phyloP scores from a whole-genome alignment of 306 rosid species.

The Purshia tridentata region DNA sequence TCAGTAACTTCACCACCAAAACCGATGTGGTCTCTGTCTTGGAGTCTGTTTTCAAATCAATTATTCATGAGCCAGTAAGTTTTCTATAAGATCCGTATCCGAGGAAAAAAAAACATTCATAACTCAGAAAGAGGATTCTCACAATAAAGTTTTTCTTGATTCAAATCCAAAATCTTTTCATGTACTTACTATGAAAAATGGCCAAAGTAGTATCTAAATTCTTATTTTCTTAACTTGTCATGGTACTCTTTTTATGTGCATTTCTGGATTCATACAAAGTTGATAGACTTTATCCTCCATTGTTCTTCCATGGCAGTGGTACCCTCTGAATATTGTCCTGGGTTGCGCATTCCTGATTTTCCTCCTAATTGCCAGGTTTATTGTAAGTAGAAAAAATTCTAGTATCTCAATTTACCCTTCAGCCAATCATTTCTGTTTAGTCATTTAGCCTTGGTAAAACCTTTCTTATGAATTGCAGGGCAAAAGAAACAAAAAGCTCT shows the following conservation, averaged over 20 bases:
- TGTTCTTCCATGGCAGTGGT: slow-evolving; percentile 50
- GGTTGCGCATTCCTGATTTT: slow-evolving; percentile 70
- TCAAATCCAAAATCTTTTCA: neutral
- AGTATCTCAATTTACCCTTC: neutral
- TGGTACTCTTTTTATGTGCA: neutral
- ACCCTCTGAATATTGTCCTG: slow-evolving; percentile 55
- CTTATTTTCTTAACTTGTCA: neutral
- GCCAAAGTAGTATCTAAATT: neutral
- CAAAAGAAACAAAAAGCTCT: slow-evolving; percentile 65
- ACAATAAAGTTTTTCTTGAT: neutral
- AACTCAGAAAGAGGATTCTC: neutral
- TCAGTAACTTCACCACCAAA: slow-evolving; percentile 61
- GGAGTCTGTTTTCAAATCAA: slow-evolving; percentile 48
- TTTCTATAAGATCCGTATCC: neutral
- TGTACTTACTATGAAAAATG: neutral
- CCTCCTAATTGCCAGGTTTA: slow-evolving; percentile 54
- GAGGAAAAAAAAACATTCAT: neutral
- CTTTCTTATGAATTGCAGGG: slow-evolving; percentile 50
- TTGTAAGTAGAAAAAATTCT: slow-evolving; percentile 50
- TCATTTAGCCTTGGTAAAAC: slow-evolving; percentile 19
- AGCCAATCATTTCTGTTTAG: neutral
- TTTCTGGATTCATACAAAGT: neutral
- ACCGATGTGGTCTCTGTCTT: slow-evolving; percentile 71
- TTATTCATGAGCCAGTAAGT: slow-evolving; percentile 43
- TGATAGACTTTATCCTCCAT: neutral